Base-by-base conservation (phyloP, 1,284 basidiomycete genomes). In the Rhodofomes roseus region DNA sequence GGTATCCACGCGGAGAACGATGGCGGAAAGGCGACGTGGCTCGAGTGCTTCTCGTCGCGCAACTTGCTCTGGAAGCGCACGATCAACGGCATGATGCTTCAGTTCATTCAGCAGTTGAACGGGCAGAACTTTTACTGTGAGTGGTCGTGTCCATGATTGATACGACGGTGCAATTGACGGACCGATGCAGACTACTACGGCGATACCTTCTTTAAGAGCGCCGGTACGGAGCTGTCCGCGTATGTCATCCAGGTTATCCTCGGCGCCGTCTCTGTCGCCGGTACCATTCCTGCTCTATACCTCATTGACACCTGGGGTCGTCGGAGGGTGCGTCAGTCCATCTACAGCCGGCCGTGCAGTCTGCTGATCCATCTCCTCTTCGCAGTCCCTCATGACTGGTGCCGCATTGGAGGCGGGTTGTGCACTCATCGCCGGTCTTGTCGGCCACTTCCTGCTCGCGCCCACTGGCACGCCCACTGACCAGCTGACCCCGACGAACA, bases 101-200 rank as follows among this genome's bases (percentile, higher is more conserved):
- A 91, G 69, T 90, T 92, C 68, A 85, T 92, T 56, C 90, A 92
- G 66, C 90, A 93, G 66, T 74, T 93, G 40, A 90, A 89, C 63
- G 87, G 87, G 43, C 87, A 89, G 70, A 88, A 87, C 70, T 88
- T 89, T 71, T 88, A 87, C 69, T 89, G 87, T 87, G 62, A 63
- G 81, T 69, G 20, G 5, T 48, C 31, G 23, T 34, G 48, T 22
- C 23, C 25, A 22, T 36, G 6, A 5, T 1, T 12, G 16, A 2
- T 27, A 14, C 1, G 16, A 18, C 20, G 16, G 9, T 12, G 27
- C 14, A 7, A 12, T 40, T 51, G 48, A 41, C 44, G 29, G 16
- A 37, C 39, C 7, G 2, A 2, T 48, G 9, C 58, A 88, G 86
- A 90, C 70, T 90, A 90, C 70, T 92, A 90, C 67, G 90, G 90